Conservation (phyloP, 345 rosid genomes). For the Dovyalis caffra region DNA sequence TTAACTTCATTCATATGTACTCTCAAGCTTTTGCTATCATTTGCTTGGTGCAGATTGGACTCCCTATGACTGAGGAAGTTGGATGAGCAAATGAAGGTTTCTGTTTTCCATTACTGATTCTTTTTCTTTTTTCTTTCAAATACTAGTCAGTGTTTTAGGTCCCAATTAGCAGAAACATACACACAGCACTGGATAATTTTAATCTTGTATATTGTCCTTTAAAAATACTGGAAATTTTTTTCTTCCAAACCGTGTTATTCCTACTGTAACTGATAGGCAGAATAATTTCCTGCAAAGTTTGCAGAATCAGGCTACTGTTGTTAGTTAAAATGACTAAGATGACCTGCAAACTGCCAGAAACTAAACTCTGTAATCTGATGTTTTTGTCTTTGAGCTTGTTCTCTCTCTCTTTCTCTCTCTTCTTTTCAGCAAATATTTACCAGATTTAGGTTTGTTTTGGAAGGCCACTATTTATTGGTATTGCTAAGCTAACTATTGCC, state of each 20-base stretch:
- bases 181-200: neutral
- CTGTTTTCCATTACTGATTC: neutral
- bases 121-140: neutral
- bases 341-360: neutral
- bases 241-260: neutral
- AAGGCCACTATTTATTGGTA: neutral
- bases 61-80: slow-evolving; percentile 15
- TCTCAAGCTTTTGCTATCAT: slow-evolving; percentile 5
- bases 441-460: neutral
- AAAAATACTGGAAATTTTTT: neutral
- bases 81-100: slow-evolving; percentile 28
- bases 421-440: neutral
- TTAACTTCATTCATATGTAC: neutral
- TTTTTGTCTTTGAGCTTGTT: neutral
- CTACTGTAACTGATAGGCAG: neutral
- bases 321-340: neutral
- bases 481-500: slow-evolving; percentile 9
- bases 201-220: neutral
- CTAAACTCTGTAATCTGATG: neutral
- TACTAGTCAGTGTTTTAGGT: neutral
- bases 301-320: neutral
- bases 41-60: slow-evolving; percentile 25
- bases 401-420: neutral
- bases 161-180: neutral
- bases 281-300: neutral